Evolutionary conservation across 164 flowering plant species (phyloP), one percentile per base, ranked within the genome.

Genomic region (Nymphaea colorata): DNA sequence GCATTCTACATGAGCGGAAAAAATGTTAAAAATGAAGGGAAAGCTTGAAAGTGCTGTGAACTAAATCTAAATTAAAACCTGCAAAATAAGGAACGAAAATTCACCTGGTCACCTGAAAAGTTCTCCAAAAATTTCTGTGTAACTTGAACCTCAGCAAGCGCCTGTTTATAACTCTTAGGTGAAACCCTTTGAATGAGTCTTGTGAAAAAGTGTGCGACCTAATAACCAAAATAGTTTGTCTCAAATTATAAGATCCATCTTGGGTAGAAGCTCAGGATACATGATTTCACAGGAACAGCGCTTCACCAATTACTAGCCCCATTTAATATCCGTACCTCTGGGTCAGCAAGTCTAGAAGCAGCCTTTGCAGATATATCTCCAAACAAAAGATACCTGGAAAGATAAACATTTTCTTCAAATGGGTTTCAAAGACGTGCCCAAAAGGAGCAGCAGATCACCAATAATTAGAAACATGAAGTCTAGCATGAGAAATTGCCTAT

Each of bases 151-250:
- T 95, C 99, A 66, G 76, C 88, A 73, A 64, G 68, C 71, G 99
- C 98, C 72, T 95, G 99, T 75, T 87, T 85, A 71, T 90, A 92
- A 84, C 98, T 95, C 80, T 95, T 95, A 69, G 99, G 98, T 75
- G 95, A 75, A 76, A 95, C 97, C 71, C 99, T 81, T 74, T 95
- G 99, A 68, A 95, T 86, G 51, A 95, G 71, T 76, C 84, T 84
- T 36, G 91, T 70, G 75, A 95, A 95, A 78, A 90, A 95, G 73
- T 89, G 78, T 15, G 91, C 84, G 66, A 92, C 91, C 99, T 95
- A 78, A 76, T 45, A 45, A 25, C 36, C 36, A 25, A 25, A 25
- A 45, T 1, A 45, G 10, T 45, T 10, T 10, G 10, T 10, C 53
- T 45, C 53, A 45, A 45, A 45, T 10, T 25, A 25, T 25, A 25